Evolutionary conservation across 2,329 filamentous ascomycete species (phyloP), one percentile per base, ranked within the genome.

Genomic region (Sporothrix brunneoviolacea): DNA sequence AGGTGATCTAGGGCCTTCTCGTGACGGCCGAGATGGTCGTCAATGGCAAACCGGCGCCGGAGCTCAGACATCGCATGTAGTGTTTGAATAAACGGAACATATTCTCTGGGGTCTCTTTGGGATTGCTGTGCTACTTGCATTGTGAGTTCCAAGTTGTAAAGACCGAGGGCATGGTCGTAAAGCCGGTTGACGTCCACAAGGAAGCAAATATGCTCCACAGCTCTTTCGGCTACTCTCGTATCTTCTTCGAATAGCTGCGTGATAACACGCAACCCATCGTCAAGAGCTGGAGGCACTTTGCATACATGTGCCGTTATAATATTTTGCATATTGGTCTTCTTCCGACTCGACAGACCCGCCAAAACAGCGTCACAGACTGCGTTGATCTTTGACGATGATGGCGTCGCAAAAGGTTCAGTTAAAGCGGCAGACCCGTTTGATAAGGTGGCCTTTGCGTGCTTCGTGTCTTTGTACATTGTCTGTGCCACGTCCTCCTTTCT

Each of bases 191-290:
- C 86, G 66, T 98, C 93, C 1, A 91, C 88, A 37, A 98, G 77
- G 74, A 98, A 98, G 73, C 90, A 97, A 54, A 98, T 96, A 62
- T 98, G 93, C 64, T 96, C 90, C 19, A 96, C 85, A 0, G 91
- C 91, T 65, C 84, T 85, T 58, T 97, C 91, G 0, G 89, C 88
- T 57, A 91, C 75, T 47, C 82, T 77, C 37, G 81, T 73, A 44
- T 86, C 80, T 57, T 84, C 77, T 4, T 78, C 75, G 73, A 82
- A 78, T 32, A 98, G 70, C 48, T 83, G 77, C 4, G 88, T 84
- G 30, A 97, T 87, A 28, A 97, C 81, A 2, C 71, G 71, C 45
- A 98, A 73, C 3, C 90, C 93, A 54, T 91, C 84, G 52, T 94
- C 88, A 1, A 97, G 77, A 45, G 95, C 91, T 7, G 93, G 90